Percentiles rank a stretch among this genome's conserved stretches.
Evolutionary conservation across 768 basidiomycete genomes (phyloP).

Genomic region (Lactarius indigo): DNA sequence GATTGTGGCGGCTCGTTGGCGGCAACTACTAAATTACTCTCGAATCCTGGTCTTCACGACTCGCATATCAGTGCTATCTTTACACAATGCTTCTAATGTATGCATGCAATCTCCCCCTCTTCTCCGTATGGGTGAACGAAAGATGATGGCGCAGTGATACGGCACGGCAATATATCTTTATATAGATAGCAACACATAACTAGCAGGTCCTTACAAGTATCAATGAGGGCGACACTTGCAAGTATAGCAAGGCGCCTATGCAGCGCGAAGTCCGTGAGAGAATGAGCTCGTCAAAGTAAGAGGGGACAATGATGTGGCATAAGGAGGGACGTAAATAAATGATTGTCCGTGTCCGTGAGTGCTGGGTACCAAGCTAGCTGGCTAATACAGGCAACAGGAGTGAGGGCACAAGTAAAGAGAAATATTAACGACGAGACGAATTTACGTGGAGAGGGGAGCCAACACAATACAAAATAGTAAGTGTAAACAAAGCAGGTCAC

Average conservation of each 20-base stretch:
- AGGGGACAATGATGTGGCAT: background rate
- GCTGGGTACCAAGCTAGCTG: background rate
- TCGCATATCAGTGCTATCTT: background rate
- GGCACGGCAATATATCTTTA: background rate
- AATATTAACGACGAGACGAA: background rate
- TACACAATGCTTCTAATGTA: background rate
- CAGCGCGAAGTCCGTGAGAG: background rate
- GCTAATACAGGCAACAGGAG: background rate
- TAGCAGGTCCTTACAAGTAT: background rate
- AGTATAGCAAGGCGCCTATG: background rate
- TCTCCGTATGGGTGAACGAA: background rate
- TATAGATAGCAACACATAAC: background rate
- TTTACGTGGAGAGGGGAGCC: background rate
- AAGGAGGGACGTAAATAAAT: background rate
- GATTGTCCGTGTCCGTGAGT: slow-evolving; percentile 9
- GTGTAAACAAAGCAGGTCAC: slow-evolving; percentile 3
- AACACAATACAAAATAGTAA: slow-evolving; percentile 7
- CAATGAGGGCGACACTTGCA: background rate
- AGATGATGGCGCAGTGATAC: background rate
- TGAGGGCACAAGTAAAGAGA: background rate
- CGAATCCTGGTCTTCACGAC: background rate
- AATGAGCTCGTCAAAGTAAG: background rate
- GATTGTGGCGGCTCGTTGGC: slow-evolving; percentile 23
- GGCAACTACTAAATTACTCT: slow-evolving; percentile 5
- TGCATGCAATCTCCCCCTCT: background rate